A percentile compares a stretch with the other conserved stretches of the same genome.
Evolutionary conservation across 169 alveolate species (phyloP).

Genomic region (Plasmodium gaboni): DNA sequence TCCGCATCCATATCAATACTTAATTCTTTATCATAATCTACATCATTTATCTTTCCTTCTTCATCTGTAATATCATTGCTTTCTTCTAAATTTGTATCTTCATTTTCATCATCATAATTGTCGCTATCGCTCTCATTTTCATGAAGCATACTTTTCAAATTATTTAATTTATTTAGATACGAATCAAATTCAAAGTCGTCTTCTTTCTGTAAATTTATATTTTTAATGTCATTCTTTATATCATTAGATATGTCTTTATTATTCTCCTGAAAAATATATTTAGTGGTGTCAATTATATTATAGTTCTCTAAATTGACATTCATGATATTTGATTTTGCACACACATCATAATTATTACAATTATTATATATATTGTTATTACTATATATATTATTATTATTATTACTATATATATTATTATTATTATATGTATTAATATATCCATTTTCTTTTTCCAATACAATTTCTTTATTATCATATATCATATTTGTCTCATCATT

Average conservation of each 20-base stretch:
- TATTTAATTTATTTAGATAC: slow-evolving; percentile 30
- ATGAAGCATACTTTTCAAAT: slow-evolving; percentile 41
- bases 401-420: neutral
- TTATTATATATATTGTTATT: neutral
- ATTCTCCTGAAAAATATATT: slow-evolving; percentile 5
- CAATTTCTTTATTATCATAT: too few relatives aligned
- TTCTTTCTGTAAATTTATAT: slow-evolving; percentile 2
- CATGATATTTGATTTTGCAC: slow-evolving; percentile 4
- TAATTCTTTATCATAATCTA: neutral
- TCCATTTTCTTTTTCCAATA: too few relatives aligned
- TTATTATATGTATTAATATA: neutral
- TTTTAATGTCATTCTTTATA: slow-evolving; percentile 2
- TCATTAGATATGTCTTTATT: slow-evolving; percentile 15
- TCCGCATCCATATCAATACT: neutral
- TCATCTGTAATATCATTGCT: neutral
- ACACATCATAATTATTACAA: neutral
- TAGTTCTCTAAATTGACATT: neutral
- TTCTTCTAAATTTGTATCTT: neutral
- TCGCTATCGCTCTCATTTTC: slow-evolving; percentile 30
- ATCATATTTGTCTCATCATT: neutral
- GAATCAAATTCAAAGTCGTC: slow-evolving; percentile 42
- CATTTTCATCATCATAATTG: neutral
- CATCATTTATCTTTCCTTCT: neutral
- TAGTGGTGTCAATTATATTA: neutral
- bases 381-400: slow-evolving; percentile 4